A percentile compares a stretch with the other conserved stretches of the same genome.
Evolutionary conservation across 345 rosid species (phyloP).

Genomic region (Capsella bursapastoris): DNA sequence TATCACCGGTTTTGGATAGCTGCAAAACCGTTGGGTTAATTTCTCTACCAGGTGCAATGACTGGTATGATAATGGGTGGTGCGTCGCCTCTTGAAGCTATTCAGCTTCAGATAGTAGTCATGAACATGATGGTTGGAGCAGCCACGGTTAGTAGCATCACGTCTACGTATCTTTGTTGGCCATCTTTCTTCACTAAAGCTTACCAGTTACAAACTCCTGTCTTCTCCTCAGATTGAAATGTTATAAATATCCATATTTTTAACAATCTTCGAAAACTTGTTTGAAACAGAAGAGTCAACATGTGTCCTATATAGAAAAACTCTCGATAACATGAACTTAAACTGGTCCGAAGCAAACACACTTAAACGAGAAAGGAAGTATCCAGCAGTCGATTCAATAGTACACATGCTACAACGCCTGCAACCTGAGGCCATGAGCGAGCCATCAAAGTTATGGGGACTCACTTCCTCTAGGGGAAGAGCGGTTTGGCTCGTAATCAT

Average conservation of each 20-base stretch:
- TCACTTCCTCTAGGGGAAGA: constrained; percentile 47
- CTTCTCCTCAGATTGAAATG: constrained; percentile 53
- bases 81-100: constrained; percentile 90
- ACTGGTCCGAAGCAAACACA: constrained; percentile 25
- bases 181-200: constrained; percentile 83
- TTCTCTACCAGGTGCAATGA: constrained; percentile 89
- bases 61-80: constrained; percentile 96
- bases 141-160: constrained; percentile 78
- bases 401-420: constrained; percentile 27
- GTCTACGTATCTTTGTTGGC: constrained; percentile 89
- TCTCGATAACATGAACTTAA: constrained; percentile 14
- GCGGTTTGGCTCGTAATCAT: constrained; percentile 41
- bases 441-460: constrained; percentile 41
- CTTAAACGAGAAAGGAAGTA: constrained; percentile 9
- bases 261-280: background rate
- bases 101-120: constrained; percentile 93
- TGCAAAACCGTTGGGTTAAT: constrained; percentile 95
- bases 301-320: background rate
- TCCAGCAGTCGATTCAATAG: constrained; percentile 21
- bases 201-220: constrained; percentile 72
- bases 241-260: background rate
- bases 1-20: constrained; percentile 86
- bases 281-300: constrained; percentile 3
- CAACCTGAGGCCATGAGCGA: constrained; percentile 9
- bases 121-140: constrained; percentile 91